Evolutionary conservation across 1,284 basidiomycete species (phyloP).

Genomic region (Trametes pubescens): DNA sequence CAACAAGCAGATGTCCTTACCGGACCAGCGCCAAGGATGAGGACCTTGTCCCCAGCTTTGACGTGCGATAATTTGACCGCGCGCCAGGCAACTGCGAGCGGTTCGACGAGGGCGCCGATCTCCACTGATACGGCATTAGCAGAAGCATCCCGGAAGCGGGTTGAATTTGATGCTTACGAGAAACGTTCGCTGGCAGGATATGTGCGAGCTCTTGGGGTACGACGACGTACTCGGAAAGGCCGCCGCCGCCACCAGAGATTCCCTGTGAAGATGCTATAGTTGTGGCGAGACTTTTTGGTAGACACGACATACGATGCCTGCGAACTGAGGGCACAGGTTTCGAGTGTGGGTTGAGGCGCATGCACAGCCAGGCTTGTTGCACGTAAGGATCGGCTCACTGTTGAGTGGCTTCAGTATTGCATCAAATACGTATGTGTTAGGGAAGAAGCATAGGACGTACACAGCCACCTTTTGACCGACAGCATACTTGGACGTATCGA

Average conservation of each 20-base stretch:
- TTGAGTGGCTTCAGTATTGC: not conserved
- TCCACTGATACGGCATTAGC: conserved; percentile 30
- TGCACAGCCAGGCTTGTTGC: conserved; percentile 32
- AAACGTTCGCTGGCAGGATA: conserved; percentile 35
- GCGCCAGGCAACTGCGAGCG: conserved; percentile 45
- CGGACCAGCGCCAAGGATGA: conserved; percentile 45
- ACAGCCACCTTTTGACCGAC: conserved; percentile 43
- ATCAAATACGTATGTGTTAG: not conserved
- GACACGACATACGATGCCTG: conserved; percentile 36
- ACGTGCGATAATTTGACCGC: conserved; percentile 42
- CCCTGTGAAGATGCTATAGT: conserved; percentile 22
- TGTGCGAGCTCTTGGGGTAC: conserved; percentile 39
- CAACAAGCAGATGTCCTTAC: conserved; percentile 24
- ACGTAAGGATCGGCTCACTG: conserved; percentile 44
- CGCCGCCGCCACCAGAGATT: conserved; percentile 35
- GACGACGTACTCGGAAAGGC: conserved; percentile 42
- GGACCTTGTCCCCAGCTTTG: conserved; percentile 38
- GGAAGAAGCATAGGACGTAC: conserved; percentile 26
- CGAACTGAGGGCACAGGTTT: conserved; percentile 38
- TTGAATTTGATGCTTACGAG: not conserved
- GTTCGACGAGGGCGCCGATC: conserved; percentile 44
- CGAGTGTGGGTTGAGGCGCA: conserved; percentile 26
- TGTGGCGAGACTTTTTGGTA: not conserved
- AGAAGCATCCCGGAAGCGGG: not conserved
- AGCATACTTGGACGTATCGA: conserved; percentile 35